Evolutionary conservation across 768 basidiomycete species (phyloP).

Genomic region (Naganishia vishniacii): DNA sequence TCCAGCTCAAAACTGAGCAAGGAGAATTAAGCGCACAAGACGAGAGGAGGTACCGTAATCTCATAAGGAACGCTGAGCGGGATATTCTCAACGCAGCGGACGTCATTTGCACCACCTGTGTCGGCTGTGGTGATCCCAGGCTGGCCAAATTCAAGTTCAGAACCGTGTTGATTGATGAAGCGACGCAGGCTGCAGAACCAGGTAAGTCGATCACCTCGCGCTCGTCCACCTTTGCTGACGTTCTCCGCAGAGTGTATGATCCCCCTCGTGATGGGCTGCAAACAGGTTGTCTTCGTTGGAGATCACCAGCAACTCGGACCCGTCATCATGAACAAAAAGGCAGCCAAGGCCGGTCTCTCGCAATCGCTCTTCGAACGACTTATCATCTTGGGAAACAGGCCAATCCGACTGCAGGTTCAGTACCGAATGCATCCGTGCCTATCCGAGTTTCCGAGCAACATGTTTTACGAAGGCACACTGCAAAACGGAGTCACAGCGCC

Average conservation of each 20-base stretch:
- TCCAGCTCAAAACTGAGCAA: constrained; percentile 94
- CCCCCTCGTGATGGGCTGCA: constrained; percentile 92
- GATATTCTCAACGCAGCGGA: constrained; percentile 92
- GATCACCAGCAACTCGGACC: constrained; percentile 96
- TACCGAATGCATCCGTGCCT: constrained; percentile 99
- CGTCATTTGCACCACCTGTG: constrained; percentile 97
- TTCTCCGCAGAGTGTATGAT: constrained; percentile 88
- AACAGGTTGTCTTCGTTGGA: constrained; percentile 95
- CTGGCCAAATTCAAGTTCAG: constrained; percentile 96
- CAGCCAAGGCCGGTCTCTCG: constrained; percentile 94
- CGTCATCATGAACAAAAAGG: constrained; percentile 99
- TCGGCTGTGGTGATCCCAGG: constrained; percentile 93
- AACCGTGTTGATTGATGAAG: constrained; percentile 96
- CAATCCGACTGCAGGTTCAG: constrained; percentile 97
- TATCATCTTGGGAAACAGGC: constrained; percentile 87
- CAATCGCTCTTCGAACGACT: constrained; percentile 98
- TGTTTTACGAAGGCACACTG: constrained; percentile 98
- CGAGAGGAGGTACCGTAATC: constrained; percentile 93
- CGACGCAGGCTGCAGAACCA: constrained; percentile 95
- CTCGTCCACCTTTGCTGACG: neutral
- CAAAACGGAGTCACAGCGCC: constrained; percentile 99
- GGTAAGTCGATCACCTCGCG: constrained; percentile 55
- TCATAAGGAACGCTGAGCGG: constrained; percentile 92
- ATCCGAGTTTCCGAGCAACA: constrained; percentile 98
- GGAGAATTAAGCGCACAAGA: constrained; percentile 94